Conservation (phyloP, 306 rosid species). For the Prunus mongolica region DNA sequence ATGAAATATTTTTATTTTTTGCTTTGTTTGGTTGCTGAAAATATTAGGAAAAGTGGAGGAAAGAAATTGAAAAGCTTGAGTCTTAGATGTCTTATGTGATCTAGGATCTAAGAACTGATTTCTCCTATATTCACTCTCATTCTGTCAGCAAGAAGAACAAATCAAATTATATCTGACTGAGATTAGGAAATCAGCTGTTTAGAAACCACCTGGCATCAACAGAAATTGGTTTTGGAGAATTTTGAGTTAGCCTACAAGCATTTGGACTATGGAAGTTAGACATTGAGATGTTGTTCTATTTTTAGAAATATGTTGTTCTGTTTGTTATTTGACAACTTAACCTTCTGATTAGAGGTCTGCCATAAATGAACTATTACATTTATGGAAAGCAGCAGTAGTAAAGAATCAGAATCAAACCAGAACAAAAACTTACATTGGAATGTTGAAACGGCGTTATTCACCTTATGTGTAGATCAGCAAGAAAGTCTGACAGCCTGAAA, state of each 20-base stretch:
- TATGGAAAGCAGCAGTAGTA: neutral
- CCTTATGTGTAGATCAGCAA: constrained; percentile 65
- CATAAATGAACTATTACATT: neutral
- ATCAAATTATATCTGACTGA: no score
- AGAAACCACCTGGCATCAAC: neutral
- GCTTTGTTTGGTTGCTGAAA: constrained; percentile 12
- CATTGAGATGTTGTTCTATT: no score
- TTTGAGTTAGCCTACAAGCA: neutral
- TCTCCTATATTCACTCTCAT: no score
- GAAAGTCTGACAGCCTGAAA: constrained; percentile 87
- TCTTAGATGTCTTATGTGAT: neutral
- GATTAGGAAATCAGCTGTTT: neutral
- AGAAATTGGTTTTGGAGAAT: neutral
- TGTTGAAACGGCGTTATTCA: constrained; percentile 37
- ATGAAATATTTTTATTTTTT: neutral
- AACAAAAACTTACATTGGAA: constrained; percentile 39
- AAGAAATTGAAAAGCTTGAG: neutral
- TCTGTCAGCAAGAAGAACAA: no score
- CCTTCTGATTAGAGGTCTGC: neutral
- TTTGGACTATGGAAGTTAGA: no score
- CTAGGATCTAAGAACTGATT: neutral
- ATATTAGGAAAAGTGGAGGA: neutral
- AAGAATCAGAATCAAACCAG: neutral
- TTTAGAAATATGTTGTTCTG: neutral
- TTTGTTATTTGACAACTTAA: neutral